Evolutionary conservation across 2,329 filamentous ascomycete genomes (phyloP), one percentile per base, ranked within the genome.

Genomic region (Penicillium griseofulvum): DNA sequence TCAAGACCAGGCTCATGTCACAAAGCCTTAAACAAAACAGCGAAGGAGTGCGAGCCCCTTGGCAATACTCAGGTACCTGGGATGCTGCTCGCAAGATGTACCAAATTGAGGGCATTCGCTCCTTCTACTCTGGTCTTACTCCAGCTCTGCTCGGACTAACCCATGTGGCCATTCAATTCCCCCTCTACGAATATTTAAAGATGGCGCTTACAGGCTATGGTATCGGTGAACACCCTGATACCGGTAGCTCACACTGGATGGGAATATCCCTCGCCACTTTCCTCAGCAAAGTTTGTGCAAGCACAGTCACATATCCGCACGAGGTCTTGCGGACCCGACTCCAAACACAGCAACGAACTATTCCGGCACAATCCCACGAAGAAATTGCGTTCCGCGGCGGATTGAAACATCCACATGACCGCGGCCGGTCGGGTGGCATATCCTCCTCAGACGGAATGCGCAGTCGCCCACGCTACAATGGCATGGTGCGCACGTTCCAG

Each of bases 41-140:
- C 68, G 70, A 81, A 72, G 69, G 78, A 73, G 70, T 74, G 69
- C 72, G 78, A 75, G 69, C 79, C 70, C 68, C 78, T 73, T 97
- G 92, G 91, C 89, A 97, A 70, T 99, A 99, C 74, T 84, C 81
- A 62, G 91, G 87, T 55, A 97, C 94, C 1, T 78, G 91, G 51
- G 94, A 99, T 76, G 94, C 94, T 3, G 92, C 91, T 50, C 87
- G 86, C 63, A 97, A 97, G 74, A 99, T 99, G 93, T 99, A 97
- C 72, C 84, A 81, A 28, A 89, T 86, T 0, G 94, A 99, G 78
- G 94, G 94, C 45, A 74, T 99, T 37, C 78, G 84, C 5, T 93
- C 93, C 0, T 99, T 99, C 71, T 99, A 99, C 74, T 96, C 94
- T 0, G 94, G 94, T 11, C 84, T 99, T 33, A 91, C 91, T 0